Percentiles rank a stretch among this genome's conserved stretches.
These are phyloP conservation scores for Fusarium sp. DNA, from an alignment of 2,329 filamentous ascomycete species.

Conservation along the genomic window DNA sequence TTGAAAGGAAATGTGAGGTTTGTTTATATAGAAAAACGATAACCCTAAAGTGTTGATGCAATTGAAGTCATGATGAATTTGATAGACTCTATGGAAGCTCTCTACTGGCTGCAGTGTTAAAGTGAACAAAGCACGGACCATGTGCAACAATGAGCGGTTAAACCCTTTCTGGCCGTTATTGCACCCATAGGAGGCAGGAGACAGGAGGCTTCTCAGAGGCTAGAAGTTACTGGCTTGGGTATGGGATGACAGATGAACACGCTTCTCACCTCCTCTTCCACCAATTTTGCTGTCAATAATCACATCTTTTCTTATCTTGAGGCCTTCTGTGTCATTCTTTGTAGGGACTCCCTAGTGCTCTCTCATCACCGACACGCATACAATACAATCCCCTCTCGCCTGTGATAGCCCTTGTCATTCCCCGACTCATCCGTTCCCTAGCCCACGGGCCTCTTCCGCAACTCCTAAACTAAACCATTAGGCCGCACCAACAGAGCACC, in stretches of 20 bases:
- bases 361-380: conserved; percentile 11
- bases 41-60: conserved; percentile 28
- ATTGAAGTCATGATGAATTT: conserved; percentile 46
- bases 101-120: conserved; percentile 31
- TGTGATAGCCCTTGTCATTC: conserved; percentile 18
- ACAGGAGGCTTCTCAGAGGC: conserved; percentile 37
- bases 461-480: conserved; percentile 35
- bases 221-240: conserved; percentile 23
- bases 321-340: background rate
- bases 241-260: conserved; percentile 34
- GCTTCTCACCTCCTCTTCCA: conserved; percentile 34
- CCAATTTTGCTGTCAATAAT: conserved; percentile 10
- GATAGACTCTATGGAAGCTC: conserved; percentile 30
- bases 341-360: background rate
- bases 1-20: background rate
- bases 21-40: conserved; percentile 13
- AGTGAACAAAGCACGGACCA: conserved; percentile 42
- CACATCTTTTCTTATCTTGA: background rate
- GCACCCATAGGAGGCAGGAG: conserved; percentile 25
- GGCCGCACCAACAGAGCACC: conserved; percentile 34
- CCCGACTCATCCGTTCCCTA: conserved; percentile 34
- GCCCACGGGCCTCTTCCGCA: conserved; percentile 40
- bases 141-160: conserved; percentile 7
- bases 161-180: conserved; percentile 29
- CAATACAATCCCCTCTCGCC: conserved; percentile 3